Evolutionary conservation across 768 basidiomycete species (phyloP).

Genomic region (Boletales sp.): DNA sequence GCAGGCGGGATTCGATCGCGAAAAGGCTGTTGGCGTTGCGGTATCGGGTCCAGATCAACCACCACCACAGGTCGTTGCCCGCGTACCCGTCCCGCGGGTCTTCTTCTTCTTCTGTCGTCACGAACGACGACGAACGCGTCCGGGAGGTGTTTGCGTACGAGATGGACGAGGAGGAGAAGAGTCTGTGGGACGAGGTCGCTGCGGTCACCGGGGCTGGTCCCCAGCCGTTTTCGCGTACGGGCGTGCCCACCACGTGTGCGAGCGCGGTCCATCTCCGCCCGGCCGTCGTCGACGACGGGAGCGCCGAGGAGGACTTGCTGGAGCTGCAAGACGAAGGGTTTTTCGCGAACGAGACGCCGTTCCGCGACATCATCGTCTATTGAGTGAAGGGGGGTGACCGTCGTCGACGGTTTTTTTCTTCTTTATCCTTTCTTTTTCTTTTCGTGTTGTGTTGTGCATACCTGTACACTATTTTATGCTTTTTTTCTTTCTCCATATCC

Average conservation of each 20-base stretch:
- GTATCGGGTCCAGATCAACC: slow-evolving; percentile 6
- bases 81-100: neutral
- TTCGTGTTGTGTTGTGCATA: neutral
- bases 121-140: slow-evolving; percentile 2
- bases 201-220: slow-evolving; percentile 17
- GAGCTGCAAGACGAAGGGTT: slow-evolving; percentile 17
- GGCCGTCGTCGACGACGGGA: slow-evolving; percentile 5
- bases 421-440: neutral
- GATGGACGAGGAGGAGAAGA: slow-evolving; percentile 25
- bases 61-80: neutral
- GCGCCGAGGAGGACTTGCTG: slow-evolving; percentile 4
- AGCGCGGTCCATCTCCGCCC: neutral
- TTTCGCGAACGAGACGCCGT: slow-evolving; percentile 12
- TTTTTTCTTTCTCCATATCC: too few relatives aligned
- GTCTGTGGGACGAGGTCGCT: slow-evolving; percentile 28
- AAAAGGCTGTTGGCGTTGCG: slow-evolving; percentile 23
- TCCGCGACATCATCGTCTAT: slow-evolving; percentile 23
- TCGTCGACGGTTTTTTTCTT: neutral
- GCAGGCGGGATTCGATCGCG: slow-evolving; percentile 25
- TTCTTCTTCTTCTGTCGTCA: neutral
- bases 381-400: too few relatives aligned
- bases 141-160: slow-evolving; percentile 19
- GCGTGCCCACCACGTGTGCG: slow-evolving; percentile 6
- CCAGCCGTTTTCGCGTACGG: slow-evolving; percentile 13
- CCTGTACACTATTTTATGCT: slow-evolving; percentile 20